Conservation (phyloP, 2,329 filamentous ascomycete genomes). For the Sporothrix globosa region DNA sequence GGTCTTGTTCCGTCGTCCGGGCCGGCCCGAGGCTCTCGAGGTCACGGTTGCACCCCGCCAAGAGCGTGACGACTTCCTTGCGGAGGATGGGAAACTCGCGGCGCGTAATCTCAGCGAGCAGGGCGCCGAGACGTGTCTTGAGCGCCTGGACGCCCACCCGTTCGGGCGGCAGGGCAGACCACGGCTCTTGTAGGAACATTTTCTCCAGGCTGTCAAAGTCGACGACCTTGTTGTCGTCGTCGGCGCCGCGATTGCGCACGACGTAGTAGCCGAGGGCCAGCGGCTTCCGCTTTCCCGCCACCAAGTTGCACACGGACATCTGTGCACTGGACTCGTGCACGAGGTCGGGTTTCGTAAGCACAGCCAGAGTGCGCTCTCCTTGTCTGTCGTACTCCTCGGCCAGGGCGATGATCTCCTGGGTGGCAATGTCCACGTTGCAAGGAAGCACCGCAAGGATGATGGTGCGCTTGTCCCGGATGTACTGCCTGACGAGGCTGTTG, state of each 20-base stretch:
- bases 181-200: not conserved
- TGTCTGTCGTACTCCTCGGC: constrained; percentile 12
- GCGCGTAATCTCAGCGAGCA: not conserved
- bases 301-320: not conserved
- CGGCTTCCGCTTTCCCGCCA: not conserved
- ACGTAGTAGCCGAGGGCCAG: not conserved
- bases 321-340: not conserved
- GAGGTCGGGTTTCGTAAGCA: not conserved
- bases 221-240: not conserved
- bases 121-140: not conserved
- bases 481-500: not conserved
- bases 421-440: constrained; percentile 19
- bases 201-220: not conserved
- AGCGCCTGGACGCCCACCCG: not conserved
- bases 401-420: constrained; percentile 16
- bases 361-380: not conserved
- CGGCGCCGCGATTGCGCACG: not conserved
- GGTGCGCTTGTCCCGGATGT: constrained; percentile 4
- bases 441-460: constrained; percentile 3
- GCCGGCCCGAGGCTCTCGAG: not conserved
- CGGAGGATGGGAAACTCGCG: not conserved
- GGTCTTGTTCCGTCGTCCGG: not conserved
- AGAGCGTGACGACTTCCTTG: not conserved
- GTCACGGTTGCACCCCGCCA: not conserved
- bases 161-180: not conserved